Evolutionary conservation across 2,329 filamentous ascomycete genomes (phyloP), one percentile per base, ranked within the genome.

Genomic region (Onygenales sp.): DNA sequence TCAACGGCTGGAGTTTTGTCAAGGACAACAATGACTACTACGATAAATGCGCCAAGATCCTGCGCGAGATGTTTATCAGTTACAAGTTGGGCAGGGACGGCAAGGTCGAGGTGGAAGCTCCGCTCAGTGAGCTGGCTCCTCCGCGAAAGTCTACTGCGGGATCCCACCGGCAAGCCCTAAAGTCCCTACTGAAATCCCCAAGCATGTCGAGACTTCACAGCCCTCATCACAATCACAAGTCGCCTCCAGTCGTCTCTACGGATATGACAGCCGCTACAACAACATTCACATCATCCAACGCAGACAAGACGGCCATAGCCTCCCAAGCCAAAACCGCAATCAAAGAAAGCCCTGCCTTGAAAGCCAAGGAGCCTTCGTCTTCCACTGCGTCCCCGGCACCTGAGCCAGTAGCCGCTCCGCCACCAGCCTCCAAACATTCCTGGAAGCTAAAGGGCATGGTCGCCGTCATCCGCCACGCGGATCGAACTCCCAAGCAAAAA

Each of bases 1-100:
- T 98, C 62, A 98, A 98, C 68, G 93, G 93, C 10, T 98, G 94
- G 94, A 97, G 92, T 66, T 98, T 98, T 64, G 93, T 98, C 68
- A 98, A 98, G 69, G 94, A 98, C 68, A 98, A 98, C 63, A 92
- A 96, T 57, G 91, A 95, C 56, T 98, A 98, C 70, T 98, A 98
- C 67, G 88, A 97, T 64, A 88, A 89, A 64, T 93, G 86, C 61
- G 84, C 93, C 21, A 84, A 77, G 55, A 95, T 97, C 48, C 74
- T 98, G 50, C 88, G 85, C 64, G 85, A 93, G 6, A 88, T 94
- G 66, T 97, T 98, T 60, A 77, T 94, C 58, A 83, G 83, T 58
- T 92, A 96, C 68, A 88, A 84, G 63, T 63, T 68, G 54, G 62
- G 62, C 56, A 61, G 58, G 43, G 62, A 72, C 55, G 66, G 70